Base-by-base conservation (phyloP, 345 rosid genomes). In the Aquilaria sinensis region DNA sequence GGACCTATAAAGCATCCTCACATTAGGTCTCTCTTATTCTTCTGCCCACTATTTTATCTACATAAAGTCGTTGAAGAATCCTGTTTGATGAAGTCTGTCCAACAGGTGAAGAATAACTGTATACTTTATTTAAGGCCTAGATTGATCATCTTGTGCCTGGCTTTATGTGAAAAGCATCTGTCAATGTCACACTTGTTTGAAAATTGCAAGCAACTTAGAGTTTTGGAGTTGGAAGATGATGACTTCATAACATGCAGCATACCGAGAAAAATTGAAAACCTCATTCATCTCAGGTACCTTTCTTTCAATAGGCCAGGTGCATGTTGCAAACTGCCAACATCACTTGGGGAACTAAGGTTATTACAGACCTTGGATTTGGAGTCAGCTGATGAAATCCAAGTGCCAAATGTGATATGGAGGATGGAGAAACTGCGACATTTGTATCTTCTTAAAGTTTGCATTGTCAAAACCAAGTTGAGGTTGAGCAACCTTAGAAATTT, bases 221-320 rank as follows among this genome's bases (percentile, higher is more conserved):
- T 79, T 9, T 23, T 81, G 10, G 71, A 77, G 50, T 58, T 79
- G 1, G 76, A 63, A 11, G 33, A 54, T 7, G 57, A 43, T 12
- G 6, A 10, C 3, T 1, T 47, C 5, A 0, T 29, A 0, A 15
- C 32, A 34, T 70, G 72, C 5, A 73, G 41, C 15, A 12, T 81
- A 14, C 76, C 70, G 0, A 57, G 54, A 55, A 65, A 11, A 12
- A 63, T 77, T 4, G 76, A 82, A 0, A 57, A 61, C 4, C 74
- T 83, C 51, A 70, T 79, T 12, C 84, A 73, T 31, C 61, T 78
- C 46, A 71, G 73, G 55, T 78, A 62, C 63, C n/a, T 71, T 51
- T 58, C 70, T 57, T 12, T 71, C n/a, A n/a, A n/a, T n/a, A n/a
- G 47, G 53, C 65, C 10, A 54, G 1, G 1, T 43, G 50, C 30